A percentile compares a stretch with the other conserved stretches of the same genome.
These are phyloP conservation scores for Nowakowskiella sp. DNA, from an alignment of 192 early-diverging fungal genomes.

Conservation along the genomic window DNA sequence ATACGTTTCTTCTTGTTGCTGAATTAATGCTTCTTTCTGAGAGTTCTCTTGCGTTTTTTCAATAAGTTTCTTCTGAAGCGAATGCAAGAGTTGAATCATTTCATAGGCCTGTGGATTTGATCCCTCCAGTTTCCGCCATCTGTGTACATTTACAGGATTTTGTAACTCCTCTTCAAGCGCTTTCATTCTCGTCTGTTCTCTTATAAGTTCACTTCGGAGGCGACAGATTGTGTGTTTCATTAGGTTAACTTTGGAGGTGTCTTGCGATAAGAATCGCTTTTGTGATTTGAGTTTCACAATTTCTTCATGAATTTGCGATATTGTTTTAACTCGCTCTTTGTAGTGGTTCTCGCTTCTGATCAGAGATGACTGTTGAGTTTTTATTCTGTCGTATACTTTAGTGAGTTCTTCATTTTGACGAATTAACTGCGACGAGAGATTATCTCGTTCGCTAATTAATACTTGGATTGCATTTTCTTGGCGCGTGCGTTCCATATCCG, in stretches of 20 bases:
- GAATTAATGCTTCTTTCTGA: conserved; percentile 43
- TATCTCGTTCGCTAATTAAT: conserved; percentile 51
- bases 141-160: conserved; percentile 57
- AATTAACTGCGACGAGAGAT: conserved; percentile 47
- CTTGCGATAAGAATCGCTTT: conserved; percentile 14
- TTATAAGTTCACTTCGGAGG: conserved; percentile 36
- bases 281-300: conserved; percentile 20
- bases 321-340: conserved; percentile 22
- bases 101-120: conserved; percentile 49
- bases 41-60: conserved; percentile 41
- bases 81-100: conserved; percentile 50
- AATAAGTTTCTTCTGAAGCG: conserved; percentile 52
- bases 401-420: conserved; percentile 49
- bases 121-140: conserved; percentile 57
- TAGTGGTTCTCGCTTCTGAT: conserved; percentile 41
- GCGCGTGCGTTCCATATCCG: conserved; percentile 44
- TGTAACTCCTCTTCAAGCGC: conserved; percentile 53
- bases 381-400: conserved; percentile 49
- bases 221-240: conserved; percentile 29
- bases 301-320: conserved; percentile 19
- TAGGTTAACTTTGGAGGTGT: conserved; percentile 16
- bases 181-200: conserved; percentile 40
- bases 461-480: conserved; percentile 53
- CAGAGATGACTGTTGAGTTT: conserved; percentile 40
- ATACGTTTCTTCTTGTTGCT: conserved; percentile 46